Base-by-base conservation (phyloP, 2,329 filamentous ascomycete species). In the Colletotrichum camelliae region DNA sequence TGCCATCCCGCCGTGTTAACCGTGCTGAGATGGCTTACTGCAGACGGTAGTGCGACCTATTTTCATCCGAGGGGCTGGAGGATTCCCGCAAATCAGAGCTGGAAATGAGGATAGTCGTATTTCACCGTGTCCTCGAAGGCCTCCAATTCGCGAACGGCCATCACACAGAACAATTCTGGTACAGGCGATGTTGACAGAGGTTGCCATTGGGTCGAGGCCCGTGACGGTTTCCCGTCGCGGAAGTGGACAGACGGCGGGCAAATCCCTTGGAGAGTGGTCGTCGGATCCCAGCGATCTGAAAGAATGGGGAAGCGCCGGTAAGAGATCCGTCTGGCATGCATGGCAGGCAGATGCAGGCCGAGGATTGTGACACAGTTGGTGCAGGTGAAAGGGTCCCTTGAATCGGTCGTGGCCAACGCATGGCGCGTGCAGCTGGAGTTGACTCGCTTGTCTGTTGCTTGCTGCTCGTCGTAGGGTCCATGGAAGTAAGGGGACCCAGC, bases 381-480 rank as follows among this genome's bases (percentile, higher is more conserved):
- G 61, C 37, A 55, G 69, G 68, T 55, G 68, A 67, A 75, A 72
- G 62, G 55, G 72, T 43, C 73, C 29, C 43, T 68, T 24, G 69
- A 60, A 29, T 35, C 7, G 69, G 69, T 57, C 69, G 48, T 69
- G 70, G 73, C 72, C 69, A 72, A 48, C 62, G 43, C 69, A 67
- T 75, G 72, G 72, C 52, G 68, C 61, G 39, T 75, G 68, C 39
- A 21, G 68, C 58, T 72, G 35, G 37, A 48, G n/a, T 72, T 64
- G 73, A 75, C 62, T 75, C 69, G 57, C 27, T 55, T 52, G 43
- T 13, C 15, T 24, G 55, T 9, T 27, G 62, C 21, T 39, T 31
- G 65, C 55, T 39, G 58, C 24, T 27, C 4, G 24, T 27, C 24
- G 24, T 27, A 27, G 24, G 29, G 7, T 43, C 21, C 21, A 57